Evolutionary conservation across 805 yeast genomes (phyloP).

Genomic region (Diddensiella santjacobensis): DNA sequence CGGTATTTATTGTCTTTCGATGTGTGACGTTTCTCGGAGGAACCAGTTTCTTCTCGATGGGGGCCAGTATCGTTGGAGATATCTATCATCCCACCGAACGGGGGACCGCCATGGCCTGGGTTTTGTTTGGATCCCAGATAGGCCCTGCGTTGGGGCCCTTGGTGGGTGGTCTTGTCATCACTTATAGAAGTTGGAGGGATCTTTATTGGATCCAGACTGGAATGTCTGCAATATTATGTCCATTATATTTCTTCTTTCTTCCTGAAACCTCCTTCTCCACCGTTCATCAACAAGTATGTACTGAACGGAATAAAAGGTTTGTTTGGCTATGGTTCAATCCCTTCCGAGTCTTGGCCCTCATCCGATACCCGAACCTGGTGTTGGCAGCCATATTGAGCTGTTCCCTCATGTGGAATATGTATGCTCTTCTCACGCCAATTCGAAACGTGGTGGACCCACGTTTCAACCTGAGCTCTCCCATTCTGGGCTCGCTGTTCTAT

Average conservation of each 20-base stretch:
- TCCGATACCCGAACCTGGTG: slow-evolving; percentile 39
- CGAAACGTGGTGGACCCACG: slow-evolving; percentile 54
- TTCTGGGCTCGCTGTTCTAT: slow-evolving; percentile 51
- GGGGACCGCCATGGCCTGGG: slow-evolving; percentile 49
- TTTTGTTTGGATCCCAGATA: slow-evolving; percentile 47
- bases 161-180: slow-evolving; percentile 50
- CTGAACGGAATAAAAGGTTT: slow-evolving; percentile 31
- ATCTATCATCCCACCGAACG: slow-evolving; percentile 48
- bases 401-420: slow-evolving; percentile 48
- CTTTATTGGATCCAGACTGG: slow-evolving; percentile 50
- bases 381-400: slow-evolving; percentile 33
- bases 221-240: slow-evolving; percentile 37
- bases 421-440: slow-evolving; percentile 50
- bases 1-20: slow-evolving; percentile 53
- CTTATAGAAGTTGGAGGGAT: slow-evolving; percentile 50
- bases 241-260: slow-evolving; percentile 38
- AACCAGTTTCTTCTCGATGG: slow-evolving; percentile 52
- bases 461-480: slow-evolving; percentile 45
- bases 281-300: slow-evolving; percentile 11
- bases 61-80: slow-evolving; percentile 51
- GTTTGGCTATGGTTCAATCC: slow-evolving; percentile 47
- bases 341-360: slow-evolving; percentile 40
- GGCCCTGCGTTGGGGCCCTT: slow-evolving; percentile 55
- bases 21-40: slow-evolving; percentile 51
- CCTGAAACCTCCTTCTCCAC: slow-evolving; percentile 39